Percentiles rank a stretch among this genome's conserved stretches.
Evolutionary conservation across 345 rosid genomes (phyloP).

Genomic region (Zanthoxylum bungeanum): DNA sequence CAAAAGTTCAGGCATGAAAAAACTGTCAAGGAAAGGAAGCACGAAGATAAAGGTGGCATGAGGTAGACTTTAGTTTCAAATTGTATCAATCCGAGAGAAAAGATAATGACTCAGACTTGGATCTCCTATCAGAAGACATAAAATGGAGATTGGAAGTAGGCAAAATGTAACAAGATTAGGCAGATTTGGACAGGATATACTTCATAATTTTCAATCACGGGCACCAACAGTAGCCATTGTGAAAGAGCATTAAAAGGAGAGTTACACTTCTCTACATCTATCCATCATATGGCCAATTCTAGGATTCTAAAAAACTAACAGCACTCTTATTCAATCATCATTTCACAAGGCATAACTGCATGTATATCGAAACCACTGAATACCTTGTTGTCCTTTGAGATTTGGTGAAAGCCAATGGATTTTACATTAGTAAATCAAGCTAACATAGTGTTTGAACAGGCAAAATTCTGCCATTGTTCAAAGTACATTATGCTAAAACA

Average conservation of each 20-base stretch:
- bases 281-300: background rate
- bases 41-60: background rate
- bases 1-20: too few species aligned
- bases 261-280: background rate
- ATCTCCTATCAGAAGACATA: background rate
- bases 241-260: background rate
- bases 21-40: too few species aligned
- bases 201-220: background rate
- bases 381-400: background rate
- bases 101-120: background rate
- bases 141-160: background rate
- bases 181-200: background rate
- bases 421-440: background rate
- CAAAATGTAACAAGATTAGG: background rate
- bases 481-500: background rate
- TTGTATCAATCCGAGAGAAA: background rate
- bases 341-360: background rate
- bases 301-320: background rate
- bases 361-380: background rate
- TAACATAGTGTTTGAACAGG: background rate
- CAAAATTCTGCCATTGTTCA: background rate
- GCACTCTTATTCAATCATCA: background rate
- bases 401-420: background rate
- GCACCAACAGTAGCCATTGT: background rate
- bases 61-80: background rate